Conservation (phyloP, 306 rosid genomes). For the Dalbergia cultrata region DNA sequence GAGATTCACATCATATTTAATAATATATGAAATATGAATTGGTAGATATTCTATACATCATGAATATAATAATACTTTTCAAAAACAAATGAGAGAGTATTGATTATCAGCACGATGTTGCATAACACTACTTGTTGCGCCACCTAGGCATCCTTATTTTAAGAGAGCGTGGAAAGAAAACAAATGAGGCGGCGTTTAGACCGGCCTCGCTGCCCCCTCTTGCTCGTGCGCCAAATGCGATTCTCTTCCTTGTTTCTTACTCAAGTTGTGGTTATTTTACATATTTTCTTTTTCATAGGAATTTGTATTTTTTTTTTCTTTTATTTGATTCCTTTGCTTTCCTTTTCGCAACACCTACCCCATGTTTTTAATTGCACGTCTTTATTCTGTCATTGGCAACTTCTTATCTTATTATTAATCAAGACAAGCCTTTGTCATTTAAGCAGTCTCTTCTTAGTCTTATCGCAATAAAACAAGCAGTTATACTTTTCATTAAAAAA, state of each 20-base stretch:
- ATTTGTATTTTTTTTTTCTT: neutral
- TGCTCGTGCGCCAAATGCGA: constrained; percentile 37
- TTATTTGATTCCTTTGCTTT: neutral
- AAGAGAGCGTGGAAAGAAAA: neutral
- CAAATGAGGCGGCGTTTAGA: constrained; percentile 48
- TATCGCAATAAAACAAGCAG: too few species aligned
- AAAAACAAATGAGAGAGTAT: too few species aligned
- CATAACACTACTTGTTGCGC: too few species aligned
- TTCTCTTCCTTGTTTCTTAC: constrained; percentile 11
- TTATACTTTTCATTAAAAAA: too few species aligned
- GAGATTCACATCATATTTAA: too few species aligned
- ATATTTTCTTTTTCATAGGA: neutral
- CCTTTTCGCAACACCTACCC: neutral
- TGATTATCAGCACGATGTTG: too few species aligned
- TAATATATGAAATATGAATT: too few species aligned
- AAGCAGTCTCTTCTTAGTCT: too few species aligned
- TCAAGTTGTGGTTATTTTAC: neutral
- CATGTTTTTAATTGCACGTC: neutral
- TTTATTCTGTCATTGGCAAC: neutral
- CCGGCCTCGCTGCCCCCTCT: constrained; percentile 25
- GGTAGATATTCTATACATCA: too few species aligned
- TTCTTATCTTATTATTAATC: too few species aligned
- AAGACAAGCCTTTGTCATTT: too few species aligned
- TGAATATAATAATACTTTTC: too few species aligned
- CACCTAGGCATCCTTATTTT: neutral